Evolutionary conservation across 2,329 filamentous ascomycete genomes (phyloP).

Genomic region (Sporothrix euskadiensis): DNA sequence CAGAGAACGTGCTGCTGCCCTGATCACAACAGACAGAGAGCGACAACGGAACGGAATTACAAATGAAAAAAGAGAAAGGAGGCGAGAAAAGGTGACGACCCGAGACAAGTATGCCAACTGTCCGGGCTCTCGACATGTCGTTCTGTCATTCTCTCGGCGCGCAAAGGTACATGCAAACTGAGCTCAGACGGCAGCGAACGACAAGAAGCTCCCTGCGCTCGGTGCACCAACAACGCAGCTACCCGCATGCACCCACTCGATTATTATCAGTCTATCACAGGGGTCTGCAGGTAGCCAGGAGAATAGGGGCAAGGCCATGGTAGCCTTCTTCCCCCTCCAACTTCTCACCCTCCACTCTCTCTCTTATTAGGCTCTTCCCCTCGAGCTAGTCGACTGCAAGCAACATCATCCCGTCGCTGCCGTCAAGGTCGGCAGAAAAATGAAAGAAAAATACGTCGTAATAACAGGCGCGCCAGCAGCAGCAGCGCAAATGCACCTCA

Average conservation of each 20-base stretch:
- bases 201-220: conserved; percentile 5
- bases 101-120: neutral
- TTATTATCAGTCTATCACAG: neutral
- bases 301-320: conserved; percentile 6
- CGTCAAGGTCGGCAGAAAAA: neutral
- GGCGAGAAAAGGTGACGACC: neutral
- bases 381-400: conserved; percentile 14
- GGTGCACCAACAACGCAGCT: conserved; percentile 1
- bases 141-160: neutral
- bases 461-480: neutral
- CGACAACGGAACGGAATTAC: neutral
- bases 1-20: neutral
- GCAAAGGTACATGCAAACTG: neutral
- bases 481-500: neutral
- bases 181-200: neutral
- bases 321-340: neutral
- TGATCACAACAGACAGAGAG: neutral
- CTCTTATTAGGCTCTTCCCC: neutral
- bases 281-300: conserved; percentile 21
- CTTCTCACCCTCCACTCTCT: neutral
- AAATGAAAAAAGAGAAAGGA: neutral
- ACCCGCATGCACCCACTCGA: conserved; percentile 16
- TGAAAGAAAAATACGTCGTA: no score
- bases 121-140: neutral
- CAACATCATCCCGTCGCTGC: conserved; percentile 8